A percentile compares a stretch with the other conserved stretches of the same genome.
Conservation (phyloP, 2,329 filamentous ascomycete species). For the Akanthomyces uredinophilus region DNA sequence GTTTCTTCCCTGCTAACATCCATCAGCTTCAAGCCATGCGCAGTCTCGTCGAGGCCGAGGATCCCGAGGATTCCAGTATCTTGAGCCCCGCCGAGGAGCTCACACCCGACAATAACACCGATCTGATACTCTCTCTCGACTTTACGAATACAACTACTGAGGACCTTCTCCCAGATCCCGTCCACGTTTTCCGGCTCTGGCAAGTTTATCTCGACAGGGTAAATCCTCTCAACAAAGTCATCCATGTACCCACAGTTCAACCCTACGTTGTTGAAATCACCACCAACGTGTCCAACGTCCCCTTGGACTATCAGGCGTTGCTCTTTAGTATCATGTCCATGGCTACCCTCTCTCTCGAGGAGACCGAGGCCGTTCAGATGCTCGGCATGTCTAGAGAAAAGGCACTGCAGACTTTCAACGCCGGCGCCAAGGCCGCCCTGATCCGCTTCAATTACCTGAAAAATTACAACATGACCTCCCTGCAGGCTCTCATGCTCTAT, state of each 20-base stretch:
- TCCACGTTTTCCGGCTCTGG: conserved; percentile 68
- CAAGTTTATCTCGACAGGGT: conserved; percentile 69
- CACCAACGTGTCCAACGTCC: conserved; percentile 48
- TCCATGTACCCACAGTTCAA: conserved; percentile 67
- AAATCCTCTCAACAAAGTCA: conserved; percentile 66
- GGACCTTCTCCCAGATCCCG: conserved; percentile 58
- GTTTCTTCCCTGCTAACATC: conserved; percentile 16
- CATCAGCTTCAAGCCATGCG: conserved; percentile 52
- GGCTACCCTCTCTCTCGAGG: conserved; percentile 50
- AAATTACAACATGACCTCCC: conserved; percentile 50
- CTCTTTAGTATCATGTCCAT: conserved; percentile 63
- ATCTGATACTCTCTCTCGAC: conserved; percentile 43
- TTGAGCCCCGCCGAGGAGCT: conserved; percentile 46
- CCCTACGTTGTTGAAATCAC: conserved; percentile 59
- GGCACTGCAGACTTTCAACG: conserved; percentile 47
- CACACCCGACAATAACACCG: conserved; percentile 48
- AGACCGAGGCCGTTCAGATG: conserved; percentile 50
- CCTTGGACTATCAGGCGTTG: conserved; percentile 55
- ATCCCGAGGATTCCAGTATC: conserved; percentile 42
- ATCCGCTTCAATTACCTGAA: conserved; percentile 52
- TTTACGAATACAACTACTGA: conserved; percentile 35
- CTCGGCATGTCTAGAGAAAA: conserved; percentile 46
- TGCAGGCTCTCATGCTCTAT: conserved; percentile 56
- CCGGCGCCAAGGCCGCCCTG: conserved; percentile 46
- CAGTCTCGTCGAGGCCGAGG: conserved; percentile 49